Evolutionary conservation across 2,329 filamentous ascomycete species (phyloP).

Genomic region (Calonectria pteridis): DNA sequence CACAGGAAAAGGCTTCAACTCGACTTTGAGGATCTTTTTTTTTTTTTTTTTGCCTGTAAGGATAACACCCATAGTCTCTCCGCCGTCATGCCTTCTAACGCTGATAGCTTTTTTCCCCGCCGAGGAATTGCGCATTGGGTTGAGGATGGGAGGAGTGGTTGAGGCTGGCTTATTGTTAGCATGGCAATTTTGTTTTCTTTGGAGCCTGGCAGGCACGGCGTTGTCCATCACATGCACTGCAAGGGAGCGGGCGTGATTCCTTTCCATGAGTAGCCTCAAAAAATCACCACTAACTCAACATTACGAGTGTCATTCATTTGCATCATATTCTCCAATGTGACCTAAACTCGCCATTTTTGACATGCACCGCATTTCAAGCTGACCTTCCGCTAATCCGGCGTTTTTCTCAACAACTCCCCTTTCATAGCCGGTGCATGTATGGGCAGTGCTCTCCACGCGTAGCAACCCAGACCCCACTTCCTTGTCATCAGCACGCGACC

Average conservation of each 20-base stretch:
- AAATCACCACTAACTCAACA: neutral
- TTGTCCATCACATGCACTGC: neutral
- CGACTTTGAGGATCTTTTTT: neutral
- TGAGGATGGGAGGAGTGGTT: neutral
- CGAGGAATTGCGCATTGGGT: neutral
- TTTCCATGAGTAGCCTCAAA: neutral
- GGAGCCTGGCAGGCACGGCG: neutral
- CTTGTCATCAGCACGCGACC: neutral
- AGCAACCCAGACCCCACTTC: neutral
- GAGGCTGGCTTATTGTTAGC: neutral
- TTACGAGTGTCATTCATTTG: neutral
- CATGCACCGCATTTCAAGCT: neutral
- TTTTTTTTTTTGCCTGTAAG: neutral
- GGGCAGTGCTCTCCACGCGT: no score
- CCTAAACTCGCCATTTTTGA: neutral
- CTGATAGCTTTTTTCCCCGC: neutral
- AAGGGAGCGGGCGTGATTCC: neutral
- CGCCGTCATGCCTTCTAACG: neutral
- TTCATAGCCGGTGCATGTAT: neutral
- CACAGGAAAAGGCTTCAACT: neutral
- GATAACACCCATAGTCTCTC: neutral
- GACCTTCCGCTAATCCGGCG: neutral
- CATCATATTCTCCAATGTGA: neutral
- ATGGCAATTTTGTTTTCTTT: neutral
- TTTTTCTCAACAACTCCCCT: neutral